These are phyloP conservation scores for Ustilago sp. DNA, from an alignment of 1,284 basidiomycete species.

Conservation along the genomic window DNA sequence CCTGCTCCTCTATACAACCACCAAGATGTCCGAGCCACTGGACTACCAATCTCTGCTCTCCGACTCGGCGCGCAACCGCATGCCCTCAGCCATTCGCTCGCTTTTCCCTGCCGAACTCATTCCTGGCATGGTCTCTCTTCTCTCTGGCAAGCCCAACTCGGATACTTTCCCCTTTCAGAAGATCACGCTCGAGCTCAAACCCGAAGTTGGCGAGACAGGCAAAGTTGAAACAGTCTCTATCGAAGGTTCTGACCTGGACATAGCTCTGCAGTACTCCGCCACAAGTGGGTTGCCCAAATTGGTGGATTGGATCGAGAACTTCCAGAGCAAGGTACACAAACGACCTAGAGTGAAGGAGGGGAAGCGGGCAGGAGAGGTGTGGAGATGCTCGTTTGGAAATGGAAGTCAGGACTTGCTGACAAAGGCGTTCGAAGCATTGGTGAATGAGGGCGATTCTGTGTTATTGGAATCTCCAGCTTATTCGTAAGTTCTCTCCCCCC, in stretches of 20 bases:
- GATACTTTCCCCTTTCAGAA: slow-evolving; percentile 87
- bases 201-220: slow-evolving; percentile 36
- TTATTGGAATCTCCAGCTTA: slow-evolving; percentile 89
- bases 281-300: slow-evolving; percentile 80
- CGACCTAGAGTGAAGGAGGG: slow-evolving; percentile 56
- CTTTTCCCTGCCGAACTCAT: slow-evolving; percentile 81
- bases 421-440: slow-evolving; percentile 76
- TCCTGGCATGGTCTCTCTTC: slow-evolving; percentile 85
- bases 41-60: slow-evolving; percentile 36
- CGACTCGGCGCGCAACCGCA: slow-evolving; percentile 38
- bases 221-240: slow-evolving; percentile 59
- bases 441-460: slow-evolving; percentile 84
- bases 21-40: slow-evolving; percentile 1
- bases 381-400: slow-evolving; percentile 77
- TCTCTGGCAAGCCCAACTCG: slow-evolving; percentile 80
- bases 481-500: slow-evolving; percentile 69
- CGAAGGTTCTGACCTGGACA: slow-evolving; percentile 65
- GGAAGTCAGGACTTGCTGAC: slow-evolving; percentile 89
- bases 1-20: background rate
- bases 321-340: slow-evolving; percentile 75
- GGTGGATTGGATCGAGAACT: slow-evolving; percentile 74
- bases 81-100: slow-evolving; percentile 72
- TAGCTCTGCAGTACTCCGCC: slow-evolving; percentile 73
- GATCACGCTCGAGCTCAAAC: slow-evolving; percentile 74
- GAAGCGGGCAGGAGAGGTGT: slow-evolving; percentile 70